Conservation (phyloP, 2,329 filamentous ascomycete genomes). For the Dactylella cylindrospora region DNA sequence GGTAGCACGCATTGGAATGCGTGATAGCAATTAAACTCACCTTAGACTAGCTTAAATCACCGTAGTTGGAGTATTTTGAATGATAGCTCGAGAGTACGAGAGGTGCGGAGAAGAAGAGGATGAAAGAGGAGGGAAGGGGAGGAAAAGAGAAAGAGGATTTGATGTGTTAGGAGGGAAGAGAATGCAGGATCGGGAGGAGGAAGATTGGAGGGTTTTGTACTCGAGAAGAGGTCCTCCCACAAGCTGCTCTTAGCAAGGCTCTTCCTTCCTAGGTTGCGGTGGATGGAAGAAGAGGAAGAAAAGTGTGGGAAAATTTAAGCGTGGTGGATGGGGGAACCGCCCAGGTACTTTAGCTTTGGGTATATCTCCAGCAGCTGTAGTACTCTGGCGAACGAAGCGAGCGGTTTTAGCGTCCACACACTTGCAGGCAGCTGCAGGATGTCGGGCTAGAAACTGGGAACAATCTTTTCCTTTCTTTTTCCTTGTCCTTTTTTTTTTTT, state of each 20-base stretch:
- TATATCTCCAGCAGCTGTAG: background rate
- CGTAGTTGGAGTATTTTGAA: conserved; percentile 44
- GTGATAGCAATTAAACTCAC: conserved; percentile 17
- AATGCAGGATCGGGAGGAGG: conserved; percentile 35
- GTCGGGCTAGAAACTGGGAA: conserved; percentile 32
- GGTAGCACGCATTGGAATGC: background rate
- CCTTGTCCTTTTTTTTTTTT: conserved; percentile 8
- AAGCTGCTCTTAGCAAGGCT: conserved; percentile 12
- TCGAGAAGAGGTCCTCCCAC: conserved; percentile 27
- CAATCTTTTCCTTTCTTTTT: conserved; percentile 16
- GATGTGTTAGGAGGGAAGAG: conserved; percentile 19
- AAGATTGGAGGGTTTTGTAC: conserved; percentile 43
- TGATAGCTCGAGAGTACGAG: background rate
- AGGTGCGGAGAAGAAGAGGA: background rate
- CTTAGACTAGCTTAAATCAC: conserved; percentile 41
- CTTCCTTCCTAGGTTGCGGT: conserved; percentile 2
- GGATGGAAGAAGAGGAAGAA: conserved; percentile 25
- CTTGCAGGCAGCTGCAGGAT: conserved; percentile 42
- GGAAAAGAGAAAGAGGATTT: conserved; percentile 30
- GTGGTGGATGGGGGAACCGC: conserved; percentile 26
- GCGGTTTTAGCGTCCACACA: conserved; percentile 40
- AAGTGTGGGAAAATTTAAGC: conserved; percentile 41
- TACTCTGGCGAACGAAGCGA: conserved; percentile 30
- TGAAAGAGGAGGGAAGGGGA: conserved; percentile 8
- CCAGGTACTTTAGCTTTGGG: conserved; percentile 2